Evolutionary conservation across 2,329 filamentous ascomycete species (phyloP).

Genomic region (Aspergillus luchuensis): DNA sequence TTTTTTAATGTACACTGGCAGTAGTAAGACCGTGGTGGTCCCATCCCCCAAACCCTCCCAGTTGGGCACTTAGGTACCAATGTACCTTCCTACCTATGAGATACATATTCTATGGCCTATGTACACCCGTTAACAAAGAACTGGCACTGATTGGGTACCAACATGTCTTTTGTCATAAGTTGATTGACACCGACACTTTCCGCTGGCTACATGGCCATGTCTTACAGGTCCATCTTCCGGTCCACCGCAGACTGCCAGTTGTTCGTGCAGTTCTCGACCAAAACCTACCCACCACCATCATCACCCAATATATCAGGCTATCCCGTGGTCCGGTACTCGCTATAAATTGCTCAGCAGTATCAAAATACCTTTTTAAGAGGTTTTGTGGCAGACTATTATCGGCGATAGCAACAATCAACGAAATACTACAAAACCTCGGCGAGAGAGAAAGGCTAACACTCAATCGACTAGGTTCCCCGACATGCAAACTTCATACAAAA

Average conservation of each 20-base stretch:
- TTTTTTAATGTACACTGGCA: neutral
- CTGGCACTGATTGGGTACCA: slow-evolving; percentile 2
- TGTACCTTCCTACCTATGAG: neutral
- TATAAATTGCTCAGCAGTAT: neutral
- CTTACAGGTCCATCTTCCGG: slow-evolving; percentile 18
- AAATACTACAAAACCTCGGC: no score
- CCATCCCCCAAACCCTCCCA: neutral
- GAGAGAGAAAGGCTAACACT: neutral
- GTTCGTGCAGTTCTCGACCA: slow-evolving; percentile 10
- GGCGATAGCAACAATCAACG: neutral
- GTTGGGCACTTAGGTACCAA: neutral
- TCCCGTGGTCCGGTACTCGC: neutral
- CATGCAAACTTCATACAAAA: neutral
- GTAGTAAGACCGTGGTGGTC: neutral
- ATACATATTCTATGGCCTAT: neutral
- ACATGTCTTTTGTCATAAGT: neutral
- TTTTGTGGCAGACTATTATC: neutral
- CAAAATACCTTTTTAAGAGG: neutral
- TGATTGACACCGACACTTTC: slow-evolving; percentile 5
- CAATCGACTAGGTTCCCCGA: neutral
- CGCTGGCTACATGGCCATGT: slow-evolving; percentile 19
- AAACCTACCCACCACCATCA: neutral
- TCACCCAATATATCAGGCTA: neutral
- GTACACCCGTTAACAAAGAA: neutral
- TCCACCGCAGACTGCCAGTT: slow-evolving; percentile 15